Evolutionary conservation across 768 basidiomycete species (phyloP).

Genomic region (Hypsizygus marmoreus): DNA sequence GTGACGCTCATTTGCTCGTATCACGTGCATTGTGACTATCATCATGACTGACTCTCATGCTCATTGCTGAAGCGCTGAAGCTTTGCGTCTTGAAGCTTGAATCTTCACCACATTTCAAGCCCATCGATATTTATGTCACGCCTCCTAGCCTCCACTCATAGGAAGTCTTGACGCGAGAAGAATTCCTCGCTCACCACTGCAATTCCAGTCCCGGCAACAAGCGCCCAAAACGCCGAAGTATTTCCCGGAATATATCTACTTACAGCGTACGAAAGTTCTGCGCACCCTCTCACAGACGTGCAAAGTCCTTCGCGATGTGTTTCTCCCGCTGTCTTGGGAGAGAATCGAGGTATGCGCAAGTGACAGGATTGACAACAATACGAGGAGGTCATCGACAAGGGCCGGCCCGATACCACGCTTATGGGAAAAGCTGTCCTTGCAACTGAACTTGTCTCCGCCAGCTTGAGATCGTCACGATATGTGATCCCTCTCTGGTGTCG

Average conservation of each 20-base stretch:
- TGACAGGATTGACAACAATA: not conserved
- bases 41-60: no score
- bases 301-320: constrained; percentile 14
- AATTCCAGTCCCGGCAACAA: constrained; percentile 15
- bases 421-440: constrained; percentile 13
- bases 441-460: constrained; percentile 15
- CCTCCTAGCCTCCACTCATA: no score
- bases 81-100: no score
- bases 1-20: no score
- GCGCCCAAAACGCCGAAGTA: not conserved
- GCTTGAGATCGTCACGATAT: constrained; percentile 27
- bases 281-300: constrained; percentile 21
- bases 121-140: no score
- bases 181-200: no score
- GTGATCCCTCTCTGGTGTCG: constrained; percentile 18
- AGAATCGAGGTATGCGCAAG: constrained; percentile 19
- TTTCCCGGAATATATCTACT: not conserved
- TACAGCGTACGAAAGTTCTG: constrained; percentile 11
- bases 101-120: no score
- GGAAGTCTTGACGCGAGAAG: no score
- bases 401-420: no score
- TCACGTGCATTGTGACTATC: no score
- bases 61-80: no score
- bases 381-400: not conserved
- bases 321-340: constrained; percentile 16